Evolutionary conservation across 1,284 basidiomycete genomes (phyloP).

Genomic region (Ceratorhiza oryzae-sativae): DNA sequence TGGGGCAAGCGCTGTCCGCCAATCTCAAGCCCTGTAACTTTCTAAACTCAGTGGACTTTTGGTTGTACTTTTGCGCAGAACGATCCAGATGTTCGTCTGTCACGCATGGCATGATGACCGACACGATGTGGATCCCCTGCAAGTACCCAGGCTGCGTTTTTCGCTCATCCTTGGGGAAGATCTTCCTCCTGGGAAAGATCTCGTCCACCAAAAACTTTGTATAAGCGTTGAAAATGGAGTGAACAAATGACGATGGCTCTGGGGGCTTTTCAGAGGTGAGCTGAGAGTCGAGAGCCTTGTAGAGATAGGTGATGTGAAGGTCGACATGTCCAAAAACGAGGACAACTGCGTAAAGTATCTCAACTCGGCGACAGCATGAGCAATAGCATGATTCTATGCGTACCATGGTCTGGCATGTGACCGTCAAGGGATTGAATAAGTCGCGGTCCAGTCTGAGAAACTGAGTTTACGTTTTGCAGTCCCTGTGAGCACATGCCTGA

Average conservation of each 20-base stretch:
- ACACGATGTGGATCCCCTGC: conserved; percentile 27
- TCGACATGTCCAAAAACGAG: conserved; percentile 34
- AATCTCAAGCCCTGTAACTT: conserved; percentile 18
- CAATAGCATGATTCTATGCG: not conserved
- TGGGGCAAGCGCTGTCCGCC: conserved; percentile 26
- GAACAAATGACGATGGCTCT: conserved; percentile 24
- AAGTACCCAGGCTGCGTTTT: conserved; percentile 6
- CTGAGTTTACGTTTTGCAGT: conserved; percentile 32
- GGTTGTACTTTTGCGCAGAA: conserved; percentile 37
- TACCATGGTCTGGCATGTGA: conserved; percentile 34
- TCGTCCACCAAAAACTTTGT: conserved; percentile 26
- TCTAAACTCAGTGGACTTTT: conserved; percentile 33
- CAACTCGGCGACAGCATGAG: not conserved
- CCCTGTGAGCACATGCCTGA: conserved; percentile 22
- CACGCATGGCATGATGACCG: conserved; percentile 31
- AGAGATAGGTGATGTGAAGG: conserved; percentile 37
- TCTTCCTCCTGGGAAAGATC: conserved; percentile 14
- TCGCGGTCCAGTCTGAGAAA: conserved; percentile 32
- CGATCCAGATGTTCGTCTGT: conserved; percentile 35
- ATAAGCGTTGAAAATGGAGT: conserved; percentile 29
- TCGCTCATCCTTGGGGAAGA: not conserved
- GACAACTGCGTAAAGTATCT: not conserved
- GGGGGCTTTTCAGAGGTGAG: conserved; percentile 27
- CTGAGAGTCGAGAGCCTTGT: conserved; percentile 34
- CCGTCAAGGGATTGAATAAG: conserved; percentile 22